Evolutionary conservation across 108 stramenopile species (phyloP).

Genomic region (Skeletonema grethae): DNA sequence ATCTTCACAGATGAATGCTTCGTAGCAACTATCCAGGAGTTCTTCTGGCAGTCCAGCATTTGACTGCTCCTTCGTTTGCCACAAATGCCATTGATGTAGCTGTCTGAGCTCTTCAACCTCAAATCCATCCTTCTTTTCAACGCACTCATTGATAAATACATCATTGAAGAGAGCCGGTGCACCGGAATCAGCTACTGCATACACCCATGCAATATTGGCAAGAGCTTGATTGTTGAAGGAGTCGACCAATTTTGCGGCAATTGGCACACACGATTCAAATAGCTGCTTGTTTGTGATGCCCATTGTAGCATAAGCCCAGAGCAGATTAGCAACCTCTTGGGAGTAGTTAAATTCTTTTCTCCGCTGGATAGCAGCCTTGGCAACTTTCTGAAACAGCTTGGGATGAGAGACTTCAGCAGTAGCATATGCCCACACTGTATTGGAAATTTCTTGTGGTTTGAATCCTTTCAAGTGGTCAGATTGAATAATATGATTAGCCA

Average conservation of each 20-base stretch:
- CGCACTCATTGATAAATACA: constrained; percentile 15
- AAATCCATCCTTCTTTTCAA: constrained; percentile 29
- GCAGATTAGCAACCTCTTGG: constrained; percentile 42
- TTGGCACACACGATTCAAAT: constrained; percentile 23
- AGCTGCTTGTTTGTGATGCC: constrained; percentile 22
- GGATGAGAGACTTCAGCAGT: background rate
- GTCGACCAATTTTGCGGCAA: constrained; percentile 17
- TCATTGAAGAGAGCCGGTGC: constrained; percentile 26
- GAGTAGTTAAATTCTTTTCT: constrained; percentile 19
- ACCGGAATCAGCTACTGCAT: constrained; percentile 33
- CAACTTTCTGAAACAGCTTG: background rate
- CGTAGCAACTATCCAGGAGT: constrained; percentile 20
- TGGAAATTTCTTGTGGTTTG: background rate
- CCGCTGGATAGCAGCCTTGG: constrained; percentile 16
- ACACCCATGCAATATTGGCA: constrained; percentile 49
- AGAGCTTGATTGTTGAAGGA: constrained; percentile 33
- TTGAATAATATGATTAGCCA: constrained; percentile 5
- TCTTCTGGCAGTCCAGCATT: background rate
- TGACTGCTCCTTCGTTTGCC: background rate
- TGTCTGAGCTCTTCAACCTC: background rate
- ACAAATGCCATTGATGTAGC: constrained; percentile 31
- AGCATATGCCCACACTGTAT: constrained; percentile 14
- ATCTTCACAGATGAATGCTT: constrained; percentile 1
- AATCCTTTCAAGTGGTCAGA: background rate
- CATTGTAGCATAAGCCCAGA: constrained; percentile 42